These are phyloP conservation scores for Cadophora luteo-olivacea DNA, from an alignment of 2,329 filamentous ascomycete genomes.

Conservation along the genomic window DNA sequence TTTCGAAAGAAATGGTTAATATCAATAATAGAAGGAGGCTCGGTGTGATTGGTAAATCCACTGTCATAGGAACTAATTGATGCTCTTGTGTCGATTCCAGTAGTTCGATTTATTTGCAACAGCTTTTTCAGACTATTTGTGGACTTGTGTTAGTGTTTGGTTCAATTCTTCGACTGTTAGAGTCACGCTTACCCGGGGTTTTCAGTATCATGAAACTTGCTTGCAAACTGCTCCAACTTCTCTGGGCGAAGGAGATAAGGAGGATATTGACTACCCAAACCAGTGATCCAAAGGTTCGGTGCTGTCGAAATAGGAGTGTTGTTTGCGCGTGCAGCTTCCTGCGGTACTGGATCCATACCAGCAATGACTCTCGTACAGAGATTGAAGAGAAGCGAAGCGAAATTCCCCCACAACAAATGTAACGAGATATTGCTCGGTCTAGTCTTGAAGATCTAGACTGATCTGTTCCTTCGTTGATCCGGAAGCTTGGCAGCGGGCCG, in stretches of 20 bases:
- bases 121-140: conserved; percentile 8
- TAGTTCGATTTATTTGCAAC: conserved; percentile 10
- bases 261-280: conserved; percentile 12
- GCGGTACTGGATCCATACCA: not conserved
- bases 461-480: not conserved
- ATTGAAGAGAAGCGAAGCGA: not conserved
- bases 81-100: conserved; percentile 10
- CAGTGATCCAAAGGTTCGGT: not conserved
- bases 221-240: conserved; percentile 8
- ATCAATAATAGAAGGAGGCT: conserved; percentile 3
- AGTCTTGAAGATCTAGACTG: not conserved
- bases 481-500: not conserved
- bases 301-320: not conserved
- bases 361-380: not conserved
- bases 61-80: conserved; percentile 5
- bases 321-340: not conserved
- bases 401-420: not conserved
- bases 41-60: not conserved
- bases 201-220: conserved; percentile 7
- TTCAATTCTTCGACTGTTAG: not conserved
- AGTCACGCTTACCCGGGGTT: conserved; percentile 1
- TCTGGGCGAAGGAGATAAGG: not conserved
- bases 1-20: conserved; percentile 10
- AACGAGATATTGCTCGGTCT: not conserved
- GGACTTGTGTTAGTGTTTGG: not conserved